Conservation (phyloP, 768 basidiomycete genomes). For the Mycena polygramma region DNA sequence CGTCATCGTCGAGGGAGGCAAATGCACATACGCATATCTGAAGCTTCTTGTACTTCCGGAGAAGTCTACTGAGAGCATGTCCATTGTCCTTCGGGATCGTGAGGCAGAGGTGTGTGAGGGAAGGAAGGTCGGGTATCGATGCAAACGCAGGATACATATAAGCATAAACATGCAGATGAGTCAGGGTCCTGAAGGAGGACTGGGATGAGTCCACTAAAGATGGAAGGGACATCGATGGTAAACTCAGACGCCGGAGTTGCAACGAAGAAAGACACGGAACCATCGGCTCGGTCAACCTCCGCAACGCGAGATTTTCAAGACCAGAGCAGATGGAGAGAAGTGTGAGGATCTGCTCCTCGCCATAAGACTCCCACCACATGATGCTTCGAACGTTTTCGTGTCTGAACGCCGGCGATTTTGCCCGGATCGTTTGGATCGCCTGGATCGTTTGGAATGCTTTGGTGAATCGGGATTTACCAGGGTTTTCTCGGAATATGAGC, state of each 20-base stretch:
- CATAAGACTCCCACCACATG: background rate
- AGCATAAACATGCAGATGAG: background rate
- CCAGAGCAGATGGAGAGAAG: constrained; percentile 7
- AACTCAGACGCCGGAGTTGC: background rate
- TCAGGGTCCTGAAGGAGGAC: background rate
- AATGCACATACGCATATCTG: background rate
- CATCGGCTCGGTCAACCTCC: background rate
- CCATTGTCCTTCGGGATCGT: too few species aligned
- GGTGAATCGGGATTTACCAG: background rate
- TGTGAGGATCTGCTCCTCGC: background rate
- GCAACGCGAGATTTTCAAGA: constrained; percentile 1
- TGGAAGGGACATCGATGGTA: background rate
- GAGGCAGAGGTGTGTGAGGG: constrained; percentile 5
- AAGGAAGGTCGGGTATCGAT: background rate
- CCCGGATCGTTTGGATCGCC: background rate
- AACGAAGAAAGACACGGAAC: background rate
- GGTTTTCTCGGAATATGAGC: background rate
- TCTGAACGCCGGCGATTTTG: background rate
- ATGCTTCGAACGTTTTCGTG: background rate
- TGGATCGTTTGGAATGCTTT: too few species aligned
- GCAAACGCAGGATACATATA: too few species aligned
- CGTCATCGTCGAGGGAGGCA: too few species aligned
- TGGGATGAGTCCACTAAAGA: too few species aligned
- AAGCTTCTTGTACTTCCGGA: background rate
- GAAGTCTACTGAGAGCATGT: background rate